phyloP scores from a whole-genome alignment of 345 rosid species.

The Eucalyptus polyanthemos region DNA sequence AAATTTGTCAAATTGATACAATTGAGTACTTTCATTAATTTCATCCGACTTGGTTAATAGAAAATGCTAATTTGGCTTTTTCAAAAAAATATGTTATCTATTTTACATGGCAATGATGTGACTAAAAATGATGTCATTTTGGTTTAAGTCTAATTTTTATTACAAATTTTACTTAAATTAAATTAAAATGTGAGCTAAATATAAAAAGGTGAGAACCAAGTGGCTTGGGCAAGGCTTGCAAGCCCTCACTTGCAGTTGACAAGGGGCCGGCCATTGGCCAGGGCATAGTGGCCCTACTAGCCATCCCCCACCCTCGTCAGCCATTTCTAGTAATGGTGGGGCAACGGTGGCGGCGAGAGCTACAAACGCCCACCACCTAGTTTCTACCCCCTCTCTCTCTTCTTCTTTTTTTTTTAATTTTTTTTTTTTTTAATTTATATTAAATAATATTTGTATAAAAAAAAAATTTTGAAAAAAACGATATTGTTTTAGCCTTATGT shows the following conservation, averaged over 20 bases:
- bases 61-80: background rate
- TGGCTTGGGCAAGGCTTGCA: background rate
- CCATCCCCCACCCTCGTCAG: background rate
- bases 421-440: no score
- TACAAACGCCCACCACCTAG: fast-evolving
- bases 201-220: background rate
- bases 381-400: no score
- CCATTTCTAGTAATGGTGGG: background rate
- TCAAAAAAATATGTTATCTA: background rate
- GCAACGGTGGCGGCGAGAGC: fast-evolving
- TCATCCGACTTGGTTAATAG: background rate
- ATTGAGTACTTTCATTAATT: background rate
- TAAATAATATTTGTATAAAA: no score
- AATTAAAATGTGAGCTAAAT: background rate
- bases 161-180: no score
- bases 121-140: background rate
- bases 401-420: no score
- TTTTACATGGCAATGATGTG: background rate
- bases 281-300: background rate
- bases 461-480: no score
- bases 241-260: background rate
- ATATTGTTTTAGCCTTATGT: no score
- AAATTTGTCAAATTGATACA: background rate
- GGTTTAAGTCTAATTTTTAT: background rate
- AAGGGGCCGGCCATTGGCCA: background rate